Evolutionary conservation across 164 flowering plant genomes (phyloP), one percentile per base, ranked within the genome.

Genomic region (Chimonanthus salicifolius): DNA sequence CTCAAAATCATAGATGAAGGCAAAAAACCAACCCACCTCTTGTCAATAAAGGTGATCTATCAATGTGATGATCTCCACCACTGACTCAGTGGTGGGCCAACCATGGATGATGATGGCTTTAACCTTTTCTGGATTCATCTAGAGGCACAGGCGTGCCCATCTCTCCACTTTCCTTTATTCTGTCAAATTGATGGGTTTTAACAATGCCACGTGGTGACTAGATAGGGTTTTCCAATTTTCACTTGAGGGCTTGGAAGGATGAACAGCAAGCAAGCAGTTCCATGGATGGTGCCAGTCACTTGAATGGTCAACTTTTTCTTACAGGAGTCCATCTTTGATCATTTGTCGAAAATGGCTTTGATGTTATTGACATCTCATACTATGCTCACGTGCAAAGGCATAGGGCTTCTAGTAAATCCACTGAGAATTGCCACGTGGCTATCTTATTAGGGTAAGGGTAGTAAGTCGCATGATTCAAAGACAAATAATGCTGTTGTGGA

Each of bases 11-110:
- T 78, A 75, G 72, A 78, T 51, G 50, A 68, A 74, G 58, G 76
- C 76, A 70, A 51, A 76, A 78, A 68, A 77, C 64, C 69, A 76
- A 72, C 62, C 58, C 50, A 74, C 79, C 33, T 1, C 33, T 33
- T 78, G 79, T 71, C 71, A 48, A 70, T 48, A 84, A 82, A 77
- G 72, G 4, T 16, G 20, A 9, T 49, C 6, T 45, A 64, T 68
- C 71, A 71, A 49, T 76, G 69, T 62, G 58, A 70, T 45, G 49
- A 71, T 80, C 72, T 50, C 81, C 66, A 20, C 73, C 83, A 74
- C 74, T 82, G 75, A 71, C 80, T n/a, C 46, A 74, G 80, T 79
- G 84, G 80, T 76, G 69, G 79, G 72, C 66, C 73, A 21, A 47
- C 68, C 43, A 11, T 11, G 48, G 5, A 66, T 76, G 62, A 67